A percentile compares a stretch with the other conserved stretches of the same genome.
These are phyloP conservation scores for Cryptosporidium sp. DNA, from an alignment of 169 alveolate species.

Conservation along the genomic window DNA sequence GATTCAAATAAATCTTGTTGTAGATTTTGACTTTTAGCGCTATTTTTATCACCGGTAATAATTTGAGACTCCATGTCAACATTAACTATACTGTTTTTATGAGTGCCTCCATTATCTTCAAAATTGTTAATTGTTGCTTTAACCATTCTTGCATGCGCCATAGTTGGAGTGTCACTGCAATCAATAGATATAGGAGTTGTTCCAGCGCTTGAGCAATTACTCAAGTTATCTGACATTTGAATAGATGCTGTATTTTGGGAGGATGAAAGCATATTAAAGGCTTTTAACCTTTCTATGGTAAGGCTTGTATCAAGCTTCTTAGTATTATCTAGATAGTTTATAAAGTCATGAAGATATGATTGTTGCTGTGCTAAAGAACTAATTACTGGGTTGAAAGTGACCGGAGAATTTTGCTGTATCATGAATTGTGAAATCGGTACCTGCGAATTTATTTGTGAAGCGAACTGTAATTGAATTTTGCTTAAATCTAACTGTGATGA, in stretches of 20 bases:
- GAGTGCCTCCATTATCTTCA: slow-evolving; percentile 8
- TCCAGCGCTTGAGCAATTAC: slow-evolving; percentile 54
- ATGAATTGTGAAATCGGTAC: slow-evolving; percentile 33
- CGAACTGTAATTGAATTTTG: slow-evolving; percentile 43
- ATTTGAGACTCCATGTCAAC: slow-evolving; percentile 6
- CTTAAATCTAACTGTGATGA: slow-evolving; percentile 41
- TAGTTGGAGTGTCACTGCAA: slow-evolving; percentile 29
- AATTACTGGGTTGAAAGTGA: slow-evolving; percentile 10
- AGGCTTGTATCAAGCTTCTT: slow-evolving; percentile 20
- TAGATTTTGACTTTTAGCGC: not conserved
- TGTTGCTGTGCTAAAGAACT: slow-evolving; percentile 27
- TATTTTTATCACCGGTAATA: not conserved
- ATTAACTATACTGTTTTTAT: not conserved
- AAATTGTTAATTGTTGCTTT: slow-evolving; percentile 31
- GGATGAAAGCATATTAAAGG: not conserved
- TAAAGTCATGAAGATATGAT: slow-evolving; percentile 47
- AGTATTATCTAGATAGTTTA: slow-evolving; percentile 44
- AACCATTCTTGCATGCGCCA: slow-evolving; percentile 4
- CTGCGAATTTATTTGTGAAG: slow-evolving; percentile 23
- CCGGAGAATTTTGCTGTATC: slow-evolving; percentile 29
- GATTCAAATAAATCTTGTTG: slow-evolving; percentile 26
- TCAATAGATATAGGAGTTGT: slow-evolving; percentile 66
- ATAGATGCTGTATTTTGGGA: slow-evolving; percentile 30
- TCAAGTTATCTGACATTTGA: slow-evolving; percentile 36
- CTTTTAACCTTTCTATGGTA: slow-evolving; percentile 15